Evolutionary conservation across 371 early-diverging fungal genomes (phyloP).

Genomic region (Parasitella parasitica): DNA sequence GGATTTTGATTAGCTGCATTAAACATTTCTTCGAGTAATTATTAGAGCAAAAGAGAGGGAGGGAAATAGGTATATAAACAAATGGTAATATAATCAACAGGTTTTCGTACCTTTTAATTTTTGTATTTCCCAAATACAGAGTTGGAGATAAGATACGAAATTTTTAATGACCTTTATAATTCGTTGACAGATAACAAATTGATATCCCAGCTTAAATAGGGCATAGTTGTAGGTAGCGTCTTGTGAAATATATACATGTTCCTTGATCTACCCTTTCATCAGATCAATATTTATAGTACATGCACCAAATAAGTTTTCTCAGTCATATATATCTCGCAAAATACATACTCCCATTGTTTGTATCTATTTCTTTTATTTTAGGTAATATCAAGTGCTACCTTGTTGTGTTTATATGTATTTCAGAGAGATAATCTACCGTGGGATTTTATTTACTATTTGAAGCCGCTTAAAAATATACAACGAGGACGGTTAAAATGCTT

Average conservation of each 20-base stretch:
- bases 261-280: too few relatives aligned
- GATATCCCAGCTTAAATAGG: not conserved
- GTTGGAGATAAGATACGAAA: constrained; percentile 15
- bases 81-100: not conserved
- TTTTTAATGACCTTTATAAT: not conserved
- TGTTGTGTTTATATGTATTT: not conserved
- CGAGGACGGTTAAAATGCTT: not conserved
- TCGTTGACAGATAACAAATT: constrained; percentile 3
- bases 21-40: not conserved
- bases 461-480: not conserved
- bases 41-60: not conserved
- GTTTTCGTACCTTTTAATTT: constrained; percentile 1
- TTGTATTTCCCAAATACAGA: not conserved
- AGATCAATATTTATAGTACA: too few relatives aligned
- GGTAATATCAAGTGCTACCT: not conserved
- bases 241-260: not conserved
- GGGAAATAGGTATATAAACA: not conserved
- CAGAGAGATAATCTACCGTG: not conserved
- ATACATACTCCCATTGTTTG: too few relatives aligned
- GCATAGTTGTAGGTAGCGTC: not conserved
- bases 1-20: not conserved
- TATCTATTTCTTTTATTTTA: not conserved
- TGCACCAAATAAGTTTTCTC: too few relatives aligned
- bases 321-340: too few relatives aligned
- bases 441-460: not conserved